Base-by-base conservation (phyloP, 257 asterid species). In the Scutellaria galericulata region DNA sequence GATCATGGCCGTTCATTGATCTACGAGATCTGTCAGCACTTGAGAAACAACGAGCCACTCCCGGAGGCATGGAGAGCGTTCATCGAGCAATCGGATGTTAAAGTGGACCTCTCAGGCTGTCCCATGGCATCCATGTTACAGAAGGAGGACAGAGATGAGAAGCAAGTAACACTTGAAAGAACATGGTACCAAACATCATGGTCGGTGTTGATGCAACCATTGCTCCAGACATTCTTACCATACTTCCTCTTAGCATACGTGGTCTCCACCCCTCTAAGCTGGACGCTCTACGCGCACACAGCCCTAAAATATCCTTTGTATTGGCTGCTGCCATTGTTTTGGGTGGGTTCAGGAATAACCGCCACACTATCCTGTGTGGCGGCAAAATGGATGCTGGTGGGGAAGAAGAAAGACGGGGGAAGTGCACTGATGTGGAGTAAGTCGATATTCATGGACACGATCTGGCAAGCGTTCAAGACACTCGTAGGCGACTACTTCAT, bases 1-100 rank as follows among this genome's bases (percentile, higher is more conserved):
- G 97, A 91, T 70, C 97, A 91, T 5, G 97, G 97, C 2, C 95
- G 97, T 37, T 89, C 97, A 5, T 35, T 91, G 73, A 76, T 89
- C 45, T 91, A 91, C 22, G 95, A 86, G 69, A 89, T 91, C 9
- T 91, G 96, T 79, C 97, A 91, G 68, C 91, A 83, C 44, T 56
- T 92, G 84, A 86, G 98, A 76, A 92, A 89, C 72, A 87, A 79
- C 3, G 85, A 89, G 63, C 96, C 96, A 7, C 85, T 92, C 44
- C 97, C 98, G 20, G 86, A 85, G 63, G 83, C 93, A 6, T 92
- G 96, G 98, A 88, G 93, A 73, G 78, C 70, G 9, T 92, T 92
- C 83, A 81, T 92, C 13, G 90, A 86, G 79, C 90, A 92, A 78
- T 88, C 98, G 15, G 96, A 92, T 67, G 87, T 90, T 42, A 89